Percentiles rank a stretch among this genome's conserved stretches.
Evolutionary conservation across 345 rosid species (phyloP).

Genomic region (Hypericum androsaemum): DNA sequence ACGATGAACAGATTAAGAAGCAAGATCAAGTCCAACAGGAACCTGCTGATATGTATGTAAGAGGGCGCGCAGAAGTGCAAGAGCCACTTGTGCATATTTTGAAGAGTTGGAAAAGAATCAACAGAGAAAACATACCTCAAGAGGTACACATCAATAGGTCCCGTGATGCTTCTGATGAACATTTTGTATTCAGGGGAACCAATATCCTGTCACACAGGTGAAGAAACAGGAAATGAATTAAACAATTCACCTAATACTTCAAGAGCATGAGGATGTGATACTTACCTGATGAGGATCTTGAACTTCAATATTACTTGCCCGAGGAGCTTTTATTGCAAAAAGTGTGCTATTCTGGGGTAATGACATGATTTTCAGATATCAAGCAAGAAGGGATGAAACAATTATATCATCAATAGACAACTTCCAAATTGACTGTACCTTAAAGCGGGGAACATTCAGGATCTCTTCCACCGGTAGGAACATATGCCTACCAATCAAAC

Average conservation of each 20-base stretch:
- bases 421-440: conserved; percentile 33
- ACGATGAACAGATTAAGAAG: too few relatives aligned
- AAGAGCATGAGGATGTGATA: background rate
- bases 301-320: conserved; percentile 58
- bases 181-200: conserved; percentile 43
- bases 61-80: background rate
- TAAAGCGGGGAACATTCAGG: conserved; percentile 40
- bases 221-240: conserved; percentile 8
- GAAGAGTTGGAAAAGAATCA: background rate
- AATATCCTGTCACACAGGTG: conserved; percentile 31
- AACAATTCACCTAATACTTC: background rate
- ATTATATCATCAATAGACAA: conserved; percentile 1
- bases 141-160: conserved; percentile 59
- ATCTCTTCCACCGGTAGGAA: conserved; percentile 59
- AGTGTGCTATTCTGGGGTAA: conserved; percentile 48
- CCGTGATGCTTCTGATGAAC: conserved; percentile 54
- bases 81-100: background rate
- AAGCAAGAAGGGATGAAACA: background rate
- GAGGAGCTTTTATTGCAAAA: conserved; percentile 62
- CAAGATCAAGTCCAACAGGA: too few relatives aligned
- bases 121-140: conserved; percentile 32
- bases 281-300: conserved; percentile 69
- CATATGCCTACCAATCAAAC: conserved; percentile 35
- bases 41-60: too few relatives aligned
- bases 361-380: too few relatives aligned